Evolutionary conservation across 2,329 filamentous ascomycete genomes (phyloP), one percentile per base, ranked within the genome.

Genomic region (Coniochaeta sp.): DNA sequence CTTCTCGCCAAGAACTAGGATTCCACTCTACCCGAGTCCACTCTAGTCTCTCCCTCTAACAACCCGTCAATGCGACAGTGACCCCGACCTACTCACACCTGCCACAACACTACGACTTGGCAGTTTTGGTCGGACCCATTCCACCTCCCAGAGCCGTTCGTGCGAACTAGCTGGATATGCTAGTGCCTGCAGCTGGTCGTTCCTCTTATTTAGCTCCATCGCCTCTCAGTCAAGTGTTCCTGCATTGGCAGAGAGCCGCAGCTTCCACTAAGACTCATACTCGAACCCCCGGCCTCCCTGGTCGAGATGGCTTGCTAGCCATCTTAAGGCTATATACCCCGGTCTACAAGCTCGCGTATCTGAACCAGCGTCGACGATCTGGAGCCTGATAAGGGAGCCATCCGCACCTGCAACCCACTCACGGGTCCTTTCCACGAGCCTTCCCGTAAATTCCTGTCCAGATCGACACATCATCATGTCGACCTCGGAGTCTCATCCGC

Each of bases 401-500:
- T 52, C n/a, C 47, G 47, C 47, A 52, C 47, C 31, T 28, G 8
- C 16, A 52, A 52, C 22, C 5, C 24, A 12, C 47, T 28, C 24
- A 14, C 9, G 6, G 47, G 24, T n/a, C 47, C 31, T n/a, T 19
- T 24, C 43, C 43, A 47, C 43, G 19, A 14, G 14, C 31, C 26
- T 17, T n/a, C 26, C 22, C 31, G 26, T n/a, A 17, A 24, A 31
- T 31, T 9, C 19, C 7, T 47, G 22, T 7, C 3, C 47, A 17
- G 17, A 24, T 52, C 47, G 24, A 17, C 6, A 14, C 24, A n/a
- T 16, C 22, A 31, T 5, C 40, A 72, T 72, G 70, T 66, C 68
- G 55, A 63, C 62, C 26, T 31, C 61, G 7, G 65, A 67, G 22
- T 67, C 74, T 16, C 34, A 57, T 17, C 54, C 54, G 54, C 65